Evolutionary conservation across 2,329 filamentous ascomycete species (phyloP), one percentile per base, ranked within the genome.

Genomic region (Alternaria rosae): DNA sequence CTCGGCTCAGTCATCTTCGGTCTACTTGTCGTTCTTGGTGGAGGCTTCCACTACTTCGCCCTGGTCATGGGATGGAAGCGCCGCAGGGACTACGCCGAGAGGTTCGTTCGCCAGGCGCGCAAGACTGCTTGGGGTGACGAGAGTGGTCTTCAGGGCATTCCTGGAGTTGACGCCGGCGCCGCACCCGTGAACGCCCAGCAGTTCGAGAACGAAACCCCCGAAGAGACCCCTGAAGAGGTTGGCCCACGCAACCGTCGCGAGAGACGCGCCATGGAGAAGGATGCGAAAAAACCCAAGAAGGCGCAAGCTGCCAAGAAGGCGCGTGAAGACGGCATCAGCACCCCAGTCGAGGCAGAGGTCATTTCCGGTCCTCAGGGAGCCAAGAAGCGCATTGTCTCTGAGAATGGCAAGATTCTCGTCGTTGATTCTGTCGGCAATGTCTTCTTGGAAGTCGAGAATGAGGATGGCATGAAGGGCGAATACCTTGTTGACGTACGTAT

Each of bases 331-430:
- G 77, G 82, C 58, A 73, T 84, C 73, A 70, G 90, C 85, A 73
- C 88, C 70, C 86, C 87, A 0, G 84, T 86, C 50, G 85, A 85
- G 52, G 82, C 80, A 65, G 81, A 82, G 65, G 76, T 81, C 73
- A 79, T 82, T 6, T 79, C 85, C 56, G 88, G 88, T 11, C 88
- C 92, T 2, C 87, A 89, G 38, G 93, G 94, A 20, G 85, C 91
- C 32, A 92, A 92, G 82, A 97, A 94, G 85, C 87, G 92, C 35
- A 92, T 98, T 15, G 88, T 94, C 25, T 94, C 94, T 3, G 91
- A 97, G 84, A 99, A 99, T 73, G 95, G 95, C 69, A 99, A 98
- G 84, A 86, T 97, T 1, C 84, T 99, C 38, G 90, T 99, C 58
- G 95, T 99, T 5, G 94, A 99, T 80, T 92, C 92, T 1, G 84